Evolutionary conservation across 192 early-diverging fungal species (phyloP).

Genomic region (Blastocladiella britannica): DNA sequence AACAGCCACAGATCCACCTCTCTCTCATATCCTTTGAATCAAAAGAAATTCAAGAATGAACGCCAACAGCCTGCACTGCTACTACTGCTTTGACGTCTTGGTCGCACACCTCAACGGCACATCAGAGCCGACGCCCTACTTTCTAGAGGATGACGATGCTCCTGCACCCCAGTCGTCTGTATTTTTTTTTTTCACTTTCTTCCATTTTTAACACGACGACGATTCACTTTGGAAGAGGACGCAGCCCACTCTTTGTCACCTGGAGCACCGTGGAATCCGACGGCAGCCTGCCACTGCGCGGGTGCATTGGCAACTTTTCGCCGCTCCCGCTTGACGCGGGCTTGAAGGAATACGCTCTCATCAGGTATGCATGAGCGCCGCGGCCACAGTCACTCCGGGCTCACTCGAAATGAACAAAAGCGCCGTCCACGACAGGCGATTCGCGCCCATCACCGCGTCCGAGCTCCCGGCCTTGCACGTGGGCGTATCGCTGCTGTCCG

Average conservation of each 20-base stretch:
- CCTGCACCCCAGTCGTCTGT: constrained; percentile 3
- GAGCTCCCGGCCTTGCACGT: constrained; percentile 52
- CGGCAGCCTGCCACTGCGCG: constrained; percentile 39
- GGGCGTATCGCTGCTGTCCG: constrained; percentile 61
- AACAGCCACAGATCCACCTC: too few relatives aligned
- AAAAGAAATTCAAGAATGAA: too few relatives aligned
- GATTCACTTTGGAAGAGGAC: background rate
- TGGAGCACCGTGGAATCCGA: constrained; percentile 31
- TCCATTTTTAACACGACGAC: background rate
- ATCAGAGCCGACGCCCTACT: constrained; percentile 17
- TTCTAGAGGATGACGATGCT: constrained; percentile 39
- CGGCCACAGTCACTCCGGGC: background rate
- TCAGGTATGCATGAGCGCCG: constrained; percentile 21
- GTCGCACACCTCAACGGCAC: constrained; percentile 31
- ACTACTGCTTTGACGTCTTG: constrained; percentile 64
- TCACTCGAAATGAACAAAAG: constrained; percentile 10
- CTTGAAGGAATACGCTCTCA: constrained; percentile 57
- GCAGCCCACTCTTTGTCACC: constrained; percentile 64
- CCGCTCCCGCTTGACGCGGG: constrained; percentile 45
- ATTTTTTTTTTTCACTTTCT: background rate
- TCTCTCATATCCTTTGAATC: too few relatives aligned
- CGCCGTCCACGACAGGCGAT: constrained; percentile 64
- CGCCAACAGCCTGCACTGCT: constrained; percentile 36
- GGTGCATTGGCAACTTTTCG: constrained; percentile 84
- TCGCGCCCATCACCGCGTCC: constrained; percentile 41